Conservation (phyloP, 805 yeast species). For the Candida railenensis region DNA sequence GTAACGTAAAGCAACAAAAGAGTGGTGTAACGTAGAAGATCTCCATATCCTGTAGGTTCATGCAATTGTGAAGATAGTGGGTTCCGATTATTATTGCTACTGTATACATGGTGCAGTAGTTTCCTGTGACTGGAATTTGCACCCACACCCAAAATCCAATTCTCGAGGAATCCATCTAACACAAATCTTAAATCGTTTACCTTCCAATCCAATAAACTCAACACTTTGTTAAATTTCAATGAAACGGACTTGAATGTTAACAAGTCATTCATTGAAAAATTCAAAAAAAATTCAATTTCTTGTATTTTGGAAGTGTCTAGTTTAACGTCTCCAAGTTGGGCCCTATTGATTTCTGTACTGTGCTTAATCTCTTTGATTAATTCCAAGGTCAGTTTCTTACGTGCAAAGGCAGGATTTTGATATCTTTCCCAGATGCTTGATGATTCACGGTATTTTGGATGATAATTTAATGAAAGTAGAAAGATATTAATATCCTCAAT, state of each 20-base stretch:
- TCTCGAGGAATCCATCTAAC: conserved; percentile 14
- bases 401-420: conserved; percentile 8
- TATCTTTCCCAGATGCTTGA: conserved; percentile 7
- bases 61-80: neutral
- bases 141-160: conserved; percentile 9
- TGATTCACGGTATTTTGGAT: conserved; percentile 14
- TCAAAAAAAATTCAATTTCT: conserved; percentile 49
- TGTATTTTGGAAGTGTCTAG: conserved; percentile 20
- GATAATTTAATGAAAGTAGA: conserved; percentile 42
- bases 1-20: conserved; percentile 24
- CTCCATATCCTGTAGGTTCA: conserved; percentile 9
- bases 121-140: neutral
- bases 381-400: conserved; percentile 31
- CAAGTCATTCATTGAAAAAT: conserved; percentile 46
- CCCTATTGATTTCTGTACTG: conserved; percentile 17
- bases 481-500: conserved; percentile 49
- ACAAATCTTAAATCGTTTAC: conserved; percentile 27
- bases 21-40: conserved; percentile 14
- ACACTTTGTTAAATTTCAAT: conserved; percentile 35
- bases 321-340: conserved; percentile 24
- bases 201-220: conserved; percentile 32
- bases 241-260: conserved; percentile 23
- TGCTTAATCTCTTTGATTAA: conserved; percentile 23
- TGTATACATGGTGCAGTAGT: neutral
- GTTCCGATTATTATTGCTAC: no score